Conservation (phyloP, 2,329 filamentous ascomycete genomes). For the Cladosporium sp. region DNA sequence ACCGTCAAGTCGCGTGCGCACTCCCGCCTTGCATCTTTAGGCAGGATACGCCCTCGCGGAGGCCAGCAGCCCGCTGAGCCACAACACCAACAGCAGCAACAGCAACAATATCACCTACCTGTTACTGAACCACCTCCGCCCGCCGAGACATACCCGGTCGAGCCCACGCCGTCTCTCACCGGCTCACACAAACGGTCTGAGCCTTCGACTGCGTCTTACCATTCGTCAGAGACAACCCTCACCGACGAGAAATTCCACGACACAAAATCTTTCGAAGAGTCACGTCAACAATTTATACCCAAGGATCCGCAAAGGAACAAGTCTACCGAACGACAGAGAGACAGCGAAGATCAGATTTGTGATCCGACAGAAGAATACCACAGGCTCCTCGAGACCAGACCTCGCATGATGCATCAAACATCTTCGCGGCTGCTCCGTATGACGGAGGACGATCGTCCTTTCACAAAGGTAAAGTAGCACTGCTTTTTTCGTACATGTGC, state of each 20-base stretch:
- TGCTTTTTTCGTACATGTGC: constrained; percentile 10
- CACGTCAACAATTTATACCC: constrained; percentile 9
- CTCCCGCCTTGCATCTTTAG: constrained; percentile 30
- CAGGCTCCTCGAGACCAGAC: constrained; percentile 14
- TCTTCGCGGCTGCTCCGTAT: constrained; percentile 94
- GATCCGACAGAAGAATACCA: constrained; percentile 21
- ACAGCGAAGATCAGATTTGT: constrained; percentile 11
- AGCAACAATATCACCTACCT: background rate
- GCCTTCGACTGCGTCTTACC: constrained; percentile 27
- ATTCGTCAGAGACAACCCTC: constrained; percentile 29
- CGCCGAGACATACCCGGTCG: constrained; percentile 23
- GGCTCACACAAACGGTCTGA: constrained; percentile 24
- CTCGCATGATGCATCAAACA: constrained; percentile 92
- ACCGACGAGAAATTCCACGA: constrained; percentile 27
- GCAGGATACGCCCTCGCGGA: constrained; percentile 25
- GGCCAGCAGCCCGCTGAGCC: constrained; percentile 14
- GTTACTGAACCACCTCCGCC: background rate
- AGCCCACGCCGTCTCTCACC: constrained; percentile 18
- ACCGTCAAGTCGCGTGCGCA: constrained; percentile 29
- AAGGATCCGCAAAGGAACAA: constrained; percentile 17
- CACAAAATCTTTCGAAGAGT: constrained; percentile 23
- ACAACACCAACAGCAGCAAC: background rate
- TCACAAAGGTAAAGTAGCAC: constrained; percentile 71
- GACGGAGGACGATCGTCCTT: constrained; percentile 96
- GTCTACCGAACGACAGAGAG: constrained; percentile 16